phyloP scores from a whole-genome alignment of 1,139 yeast species.

The Hyphopichia buzzinii region DNA sequence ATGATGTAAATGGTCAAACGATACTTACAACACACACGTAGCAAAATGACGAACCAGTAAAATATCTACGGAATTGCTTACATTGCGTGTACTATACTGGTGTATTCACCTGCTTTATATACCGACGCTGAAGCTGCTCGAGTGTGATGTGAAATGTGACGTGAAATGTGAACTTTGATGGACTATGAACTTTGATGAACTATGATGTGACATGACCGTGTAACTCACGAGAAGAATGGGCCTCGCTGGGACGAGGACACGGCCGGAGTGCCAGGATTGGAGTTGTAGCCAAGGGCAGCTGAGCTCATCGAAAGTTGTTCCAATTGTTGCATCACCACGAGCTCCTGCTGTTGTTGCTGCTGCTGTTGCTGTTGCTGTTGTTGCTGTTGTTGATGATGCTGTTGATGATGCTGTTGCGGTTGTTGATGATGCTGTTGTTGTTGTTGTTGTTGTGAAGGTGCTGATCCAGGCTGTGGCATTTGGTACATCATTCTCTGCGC shows the following conservation, averaged over 20 bases:
- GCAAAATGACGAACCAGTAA: too few relatives aligned
- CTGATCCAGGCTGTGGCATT: background rate
- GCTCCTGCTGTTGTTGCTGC: constrained; percentile 25
- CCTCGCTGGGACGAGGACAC: constrained; percentile 17
- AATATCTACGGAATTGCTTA: too few relatives aligned
- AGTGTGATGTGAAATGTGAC: too few relatives aligned
- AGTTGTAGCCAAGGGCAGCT: constrained; percentile 49
- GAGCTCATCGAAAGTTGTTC: constrained; percentile 49
- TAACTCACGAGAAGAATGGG: constrained; percentile 23
- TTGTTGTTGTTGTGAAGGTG: constrained; percentile 7
- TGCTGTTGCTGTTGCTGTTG: constrained; percentile 10
- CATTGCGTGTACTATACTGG: too few relatives aligned
- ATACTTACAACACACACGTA: too few relatives aligned
- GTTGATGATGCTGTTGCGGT: constrained; percentile 9
- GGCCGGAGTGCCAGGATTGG: constrained; percentile 45
- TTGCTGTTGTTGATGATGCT: constrained; percentile 8
- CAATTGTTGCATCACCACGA: constrained; percentile 46
- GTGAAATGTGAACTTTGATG: too few relatives aligned
- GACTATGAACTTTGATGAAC: too few relatives aligned
- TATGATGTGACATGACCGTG: too few relatives aligned
- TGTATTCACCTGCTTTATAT: too few relatives aligned
- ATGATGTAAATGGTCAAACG: too few relatives aligned
- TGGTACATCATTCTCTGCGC: background rate
- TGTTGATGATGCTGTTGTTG: constrained; percentile 13
- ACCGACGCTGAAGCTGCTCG: too few relatives aligned